These are phyloP conservation scores for Camellia lanceoleosa DNA, from an alignment of 148 eudicot species.

Conservation along the genomic window DNA sequence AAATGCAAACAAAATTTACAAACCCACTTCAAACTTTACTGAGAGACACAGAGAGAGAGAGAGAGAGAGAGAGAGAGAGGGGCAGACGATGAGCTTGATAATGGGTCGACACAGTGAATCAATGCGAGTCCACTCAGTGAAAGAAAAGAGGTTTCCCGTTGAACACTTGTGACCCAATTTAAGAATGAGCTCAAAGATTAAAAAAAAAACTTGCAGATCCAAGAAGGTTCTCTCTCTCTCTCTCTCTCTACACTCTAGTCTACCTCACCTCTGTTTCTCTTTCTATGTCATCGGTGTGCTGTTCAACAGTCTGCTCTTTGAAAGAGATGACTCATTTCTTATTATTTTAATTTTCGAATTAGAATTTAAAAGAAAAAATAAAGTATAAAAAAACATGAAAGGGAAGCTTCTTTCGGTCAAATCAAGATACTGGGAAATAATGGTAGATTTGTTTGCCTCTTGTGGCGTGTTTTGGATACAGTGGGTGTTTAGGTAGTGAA, in stretches of 20 bases:
- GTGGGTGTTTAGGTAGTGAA: too few species aligned
- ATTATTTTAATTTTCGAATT: background rate
- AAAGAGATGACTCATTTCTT: background rate
- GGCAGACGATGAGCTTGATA: background rate
- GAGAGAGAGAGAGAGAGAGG: constrained; percentile 4
- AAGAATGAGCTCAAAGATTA: background rate
- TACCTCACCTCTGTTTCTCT: background rate
- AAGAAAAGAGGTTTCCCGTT: background rate
- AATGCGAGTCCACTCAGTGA: constrained; percentile 5
- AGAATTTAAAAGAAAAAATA: background rate
- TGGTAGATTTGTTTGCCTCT: too few species aligned
- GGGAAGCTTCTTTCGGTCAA: background rate
- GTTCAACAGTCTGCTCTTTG: background rate
- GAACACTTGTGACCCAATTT: background rate
- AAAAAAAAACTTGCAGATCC: background rate
- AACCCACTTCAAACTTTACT: constrained; percentile 13
- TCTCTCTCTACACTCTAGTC: background rate
- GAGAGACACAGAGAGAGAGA: background rate
- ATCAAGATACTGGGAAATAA: too few species aligned
- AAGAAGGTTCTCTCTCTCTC: background rate
- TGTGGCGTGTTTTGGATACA: too few species aligned
- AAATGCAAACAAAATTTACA: background rate
- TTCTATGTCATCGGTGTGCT: background rate
- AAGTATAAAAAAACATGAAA: background rate
- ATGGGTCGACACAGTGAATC: constrained; percentile 5